A percentile compares a stretch with the other conserved stretches of the same genome.
phyloP scores from a whole-genome alignment of 257 asterid genomes.

The Nicotiana noctiflora region DNA sequence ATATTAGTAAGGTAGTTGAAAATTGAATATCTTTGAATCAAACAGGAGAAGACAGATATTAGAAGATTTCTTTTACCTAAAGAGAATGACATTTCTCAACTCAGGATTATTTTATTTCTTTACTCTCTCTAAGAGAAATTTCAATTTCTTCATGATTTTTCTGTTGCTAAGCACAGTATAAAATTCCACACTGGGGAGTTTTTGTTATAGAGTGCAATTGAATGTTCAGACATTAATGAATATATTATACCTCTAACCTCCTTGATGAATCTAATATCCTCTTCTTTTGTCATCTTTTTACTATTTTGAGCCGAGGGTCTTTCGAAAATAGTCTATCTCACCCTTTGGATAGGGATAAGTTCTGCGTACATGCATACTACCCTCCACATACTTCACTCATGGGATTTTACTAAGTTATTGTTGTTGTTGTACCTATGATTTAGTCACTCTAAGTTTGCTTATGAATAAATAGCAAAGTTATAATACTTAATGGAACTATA shows the following conservation, averaged over 20 bases:
- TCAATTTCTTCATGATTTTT: background rate
- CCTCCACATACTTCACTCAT: too few species aligned
- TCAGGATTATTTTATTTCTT: background rate
- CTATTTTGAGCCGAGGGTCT: too few species aligned
- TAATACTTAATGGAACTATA: background rate
- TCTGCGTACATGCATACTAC: too few species aligned
- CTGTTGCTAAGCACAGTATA: background rate
- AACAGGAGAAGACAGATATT: background rate
- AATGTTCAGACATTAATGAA: background rate
- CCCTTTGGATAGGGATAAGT: too few species aligned
- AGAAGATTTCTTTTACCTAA: background rate
- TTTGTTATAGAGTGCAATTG: background rate
- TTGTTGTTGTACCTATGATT: background rate
- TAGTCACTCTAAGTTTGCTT: background rate
- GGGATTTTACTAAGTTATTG: too few species aligned
- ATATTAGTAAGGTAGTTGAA: background rate
- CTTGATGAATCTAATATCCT: too few species aligned
- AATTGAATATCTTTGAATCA: background rate
- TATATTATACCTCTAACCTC: background rate
- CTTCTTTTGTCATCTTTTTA: too few species aligned
- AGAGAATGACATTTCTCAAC: background rate
- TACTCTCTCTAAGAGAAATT: background rate
- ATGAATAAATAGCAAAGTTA: background rate
- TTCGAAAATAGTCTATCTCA: too few species aligned
- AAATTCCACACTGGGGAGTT: background rate